Base-by-base conservation (phyloP, 2,329 filamentous ascomycete species). In the Cordyceps cateniannulata region DNA sequence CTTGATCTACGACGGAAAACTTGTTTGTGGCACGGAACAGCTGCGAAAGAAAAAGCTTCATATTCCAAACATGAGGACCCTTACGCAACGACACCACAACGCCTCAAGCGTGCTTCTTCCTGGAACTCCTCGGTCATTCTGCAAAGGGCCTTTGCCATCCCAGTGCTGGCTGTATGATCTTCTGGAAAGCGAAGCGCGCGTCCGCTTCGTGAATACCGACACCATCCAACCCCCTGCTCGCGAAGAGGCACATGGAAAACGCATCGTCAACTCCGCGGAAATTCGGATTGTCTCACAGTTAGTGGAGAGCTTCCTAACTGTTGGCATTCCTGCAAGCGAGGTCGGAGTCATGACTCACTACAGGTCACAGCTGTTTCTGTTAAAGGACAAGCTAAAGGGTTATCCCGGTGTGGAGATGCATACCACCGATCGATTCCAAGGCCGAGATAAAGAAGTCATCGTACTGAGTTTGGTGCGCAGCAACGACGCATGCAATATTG, bases 321-420 rank as follows among this genome's bases (percentile, higher is more conserved):
- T 86, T 1, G 95, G 95, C 27, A 83, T 98, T 1, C 78, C 89
- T 0, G 82, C 89, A 0, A 77, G 78, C 0, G 89, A 93, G 57
- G 92, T 99, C 61, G 95, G 95, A 51, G 89, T 99, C 66, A 97
- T 99, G 77, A 97, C 95, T 18, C 92, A 97, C 73, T 99, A 99
- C 74, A 90, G 95, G 62, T 93, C 90, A 6, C 95, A 99, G 73
- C 85, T 99, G 1, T 87, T 91, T 0, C 79, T 96, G 2, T 81
- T 99, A 1, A 90, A 90, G 65, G 85, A 93, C 63, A 81, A 81
- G 12, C 83, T 96, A 38, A 84, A 85, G 35, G 78, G 76, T 47
- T 74, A 80, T 66, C 61, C 79, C 0, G 83, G 84, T 2, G 86
- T 99, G 1, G 95, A 99, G 74, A 92, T 98, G 82, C 92, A 99